Conservation (phyloP, 441 rosid species). For the Croton laevigatus region DNA sequence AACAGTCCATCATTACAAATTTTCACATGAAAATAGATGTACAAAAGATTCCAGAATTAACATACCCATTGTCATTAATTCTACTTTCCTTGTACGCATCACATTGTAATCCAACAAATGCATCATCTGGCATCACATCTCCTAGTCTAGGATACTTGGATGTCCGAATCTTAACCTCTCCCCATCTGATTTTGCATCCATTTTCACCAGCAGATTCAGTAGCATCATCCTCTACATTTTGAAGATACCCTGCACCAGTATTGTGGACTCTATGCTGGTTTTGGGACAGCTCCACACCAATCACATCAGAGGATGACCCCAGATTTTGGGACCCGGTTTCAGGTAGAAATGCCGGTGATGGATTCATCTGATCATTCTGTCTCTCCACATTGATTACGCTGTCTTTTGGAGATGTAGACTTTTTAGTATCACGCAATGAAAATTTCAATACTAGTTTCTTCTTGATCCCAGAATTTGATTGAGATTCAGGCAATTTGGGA, state of each 20-base stretch:
- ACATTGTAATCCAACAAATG: no score
- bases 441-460: constrained; percentile 69
- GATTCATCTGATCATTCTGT: constrained; percentile 32
- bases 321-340: constrained; percentile 36
- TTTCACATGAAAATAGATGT: background rate
- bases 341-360: constrained; percentile 39
- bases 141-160: constrained; percentile 44
- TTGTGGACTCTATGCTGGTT: constrained; percentile 31
- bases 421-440: constrained; percentile 35
- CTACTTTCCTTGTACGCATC: constrained; percentile 28
- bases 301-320: constrained; percentile 36
- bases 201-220: constrained; percentile 37
- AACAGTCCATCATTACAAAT: constrained; percentile 17
- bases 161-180: constrained; percentile 64
- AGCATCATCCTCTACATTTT: constrained; percentile 29
- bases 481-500: constrained; percentile 42
- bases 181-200: constrained; percentile 64
- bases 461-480: constrained; percentile 42
- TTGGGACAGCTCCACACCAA: constrained; percentile 31
- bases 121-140: constrained; percentile 24
- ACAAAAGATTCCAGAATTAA: constrained; percentile 14
- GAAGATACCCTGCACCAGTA: constrained; percentile 26
- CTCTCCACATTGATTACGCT: constrained; percentile 29
- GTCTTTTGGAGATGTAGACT: constrained; percentile 35
- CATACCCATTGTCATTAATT: constrained; percentile 43